Percentiles rank a stretch among this genome's conserved stretches.
These are phyloP conservation scores for Leccinum broughii DNA, from an alignment of 768 basidiomycete genomes.

Conservation along the genomic window DNA sequence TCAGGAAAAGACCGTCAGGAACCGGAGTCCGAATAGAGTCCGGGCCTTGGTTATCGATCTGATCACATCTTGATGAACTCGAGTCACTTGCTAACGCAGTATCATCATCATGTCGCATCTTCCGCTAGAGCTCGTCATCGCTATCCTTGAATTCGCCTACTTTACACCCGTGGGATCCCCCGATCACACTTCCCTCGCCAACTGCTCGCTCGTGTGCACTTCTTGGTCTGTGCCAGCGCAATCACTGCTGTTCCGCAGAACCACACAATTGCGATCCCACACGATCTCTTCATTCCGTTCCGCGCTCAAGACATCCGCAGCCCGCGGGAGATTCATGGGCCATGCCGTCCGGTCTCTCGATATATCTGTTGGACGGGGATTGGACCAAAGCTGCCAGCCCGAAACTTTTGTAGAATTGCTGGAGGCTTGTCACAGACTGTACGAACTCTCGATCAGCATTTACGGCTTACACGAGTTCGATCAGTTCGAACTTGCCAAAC, in stretches of 20 bases:
- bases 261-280: conserved; percentile 7
- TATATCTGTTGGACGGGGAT: conserved; percentile 15
- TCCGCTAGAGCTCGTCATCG: conserved; percentile 26
- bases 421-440: conserved; percentile 33
- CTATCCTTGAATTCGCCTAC: conserved; percentile 27
- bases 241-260: conserved; percentile 30
- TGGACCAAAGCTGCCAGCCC: conserved; percentile 8
- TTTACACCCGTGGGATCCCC: conserved; percentile 20
- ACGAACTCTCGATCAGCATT: conserved; percentile 34
- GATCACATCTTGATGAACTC: neutral
- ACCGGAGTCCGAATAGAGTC: neutral
- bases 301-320: conserved; percentile 18
- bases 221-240: conserved; percentile 32
- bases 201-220: conserved; percentile 28
- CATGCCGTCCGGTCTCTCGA: conserved; percentile 24
- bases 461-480: conserved; percentile 32
- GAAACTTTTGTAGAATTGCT: conserved; percentile 20
- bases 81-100: neutral
- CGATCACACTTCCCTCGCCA: conserved; percentile 21
- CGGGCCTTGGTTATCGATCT: neutral
- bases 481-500: conserved; percentile 23
- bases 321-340: conserved; percentile 17
- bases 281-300: conserved; percentile 16
- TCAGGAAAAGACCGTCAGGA: neutral
- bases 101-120: conserved; percentile 4